Base-by-base conservation (phyloP, 106 monocot species). In the Dendrobium huoshanense region DNA sequence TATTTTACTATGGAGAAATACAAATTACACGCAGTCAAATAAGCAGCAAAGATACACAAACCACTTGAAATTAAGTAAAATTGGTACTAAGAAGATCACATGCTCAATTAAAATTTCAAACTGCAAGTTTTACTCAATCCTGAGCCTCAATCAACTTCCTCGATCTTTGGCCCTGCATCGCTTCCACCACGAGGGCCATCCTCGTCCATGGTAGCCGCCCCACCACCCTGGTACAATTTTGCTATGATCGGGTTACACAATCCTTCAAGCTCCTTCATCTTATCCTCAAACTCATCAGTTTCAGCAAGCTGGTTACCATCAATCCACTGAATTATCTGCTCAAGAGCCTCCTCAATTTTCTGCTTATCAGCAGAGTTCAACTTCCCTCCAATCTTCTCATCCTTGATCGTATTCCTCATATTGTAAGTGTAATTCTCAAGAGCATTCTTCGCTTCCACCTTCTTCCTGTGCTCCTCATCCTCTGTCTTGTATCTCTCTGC, bases 251-350 rank as follows among this genome's bases (percentile, higher is more conserved):
- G 84, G 41, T 77, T 84, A 75, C 84, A 84, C 58, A 80, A 48
- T 43, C 78, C 47, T 79, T 84, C 84, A 17, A 80, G 73, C 75
- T 84, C 80, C 84, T 80, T 85, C 77, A 85, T 85, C 85, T 85
- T 85, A 77, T 81, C 80, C 18, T 85, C 81, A 13, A 77, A 77
- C 61, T 67, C 80, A 40, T 77, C 37, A 37, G 37, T 67, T 49
- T 82, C 82, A 18, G 82, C 82, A 41, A 83, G 59, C 67, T 83
- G 82, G 56, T 83, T 83, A 13, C 42, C 65, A 20, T 83, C 82
- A 11, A 83, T 29, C 82, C 82, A 83, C 77, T 83, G 77, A 47
- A 83, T 83, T 17, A 77, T 78, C 67, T 78, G 75, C n/a, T 83
- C 82, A 19, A 83, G 77, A 5, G 82, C 77, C 49, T 83, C 77